These are phyloP conservation scores for Dactylonectria estremocensis DNA, from an alignment of 2,329 filamentous ascomycete species.

Conservation along the genomic window DNA sequence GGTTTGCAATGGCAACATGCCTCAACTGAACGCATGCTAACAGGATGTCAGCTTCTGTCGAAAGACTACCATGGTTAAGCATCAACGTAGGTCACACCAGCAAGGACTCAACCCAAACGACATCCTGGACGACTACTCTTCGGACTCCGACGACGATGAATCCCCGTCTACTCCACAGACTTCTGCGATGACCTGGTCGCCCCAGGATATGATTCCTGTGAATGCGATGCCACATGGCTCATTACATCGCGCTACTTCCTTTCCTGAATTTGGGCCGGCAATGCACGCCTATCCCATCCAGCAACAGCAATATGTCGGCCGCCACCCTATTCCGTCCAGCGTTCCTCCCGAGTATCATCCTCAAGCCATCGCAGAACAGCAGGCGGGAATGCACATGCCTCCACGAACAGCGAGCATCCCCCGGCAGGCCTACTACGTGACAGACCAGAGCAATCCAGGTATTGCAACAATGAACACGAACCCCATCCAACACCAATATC, in stretches of 20 bases:
- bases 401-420: constrained; percentile 65
- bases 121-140: constrained; percentile 67
- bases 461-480: constrained; percentile 74
- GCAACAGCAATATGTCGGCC: constrained; percentile 60
- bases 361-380: constrained; percentile 60
- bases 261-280: constrained; percentile 68
- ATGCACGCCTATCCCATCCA: constrained; percentile 59
- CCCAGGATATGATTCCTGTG: constrained; percentile 58
- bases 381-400: constrained; percentile 63
- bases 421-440: constrained; percentile 68
- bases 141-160: constrained; percentile 71
- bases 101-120: constrained; percentile 71
- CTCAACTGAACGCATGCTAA: constrained; percentile 35
- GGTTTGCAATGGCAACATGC: constrained; percentile 56
- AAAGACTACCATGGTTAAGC: constrained; percentile 81
- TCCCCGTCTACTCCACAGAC: constrained; percentile 72
- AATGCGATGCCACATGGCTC: constrained; percentile 55
- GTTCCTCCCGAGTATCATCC: constrained; percentile 61
- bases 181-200: constrained; percentile 67
- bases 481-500: constrained; percentile 65
- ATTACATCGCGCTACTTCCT: constrained; percentile 69
- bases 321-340: constrained; percentile 63
- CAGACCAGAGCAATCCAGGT: constrained; percentile 74
- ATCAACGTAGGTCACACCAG: constrained; percentile 74
- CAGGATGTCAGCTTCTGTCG: constrained; percentile 73